These are phyloP conservation scores for Reutealis trisperma DNA, from an alignment of 345 rosid genomes.

Conservation along the genomic window DNA sequence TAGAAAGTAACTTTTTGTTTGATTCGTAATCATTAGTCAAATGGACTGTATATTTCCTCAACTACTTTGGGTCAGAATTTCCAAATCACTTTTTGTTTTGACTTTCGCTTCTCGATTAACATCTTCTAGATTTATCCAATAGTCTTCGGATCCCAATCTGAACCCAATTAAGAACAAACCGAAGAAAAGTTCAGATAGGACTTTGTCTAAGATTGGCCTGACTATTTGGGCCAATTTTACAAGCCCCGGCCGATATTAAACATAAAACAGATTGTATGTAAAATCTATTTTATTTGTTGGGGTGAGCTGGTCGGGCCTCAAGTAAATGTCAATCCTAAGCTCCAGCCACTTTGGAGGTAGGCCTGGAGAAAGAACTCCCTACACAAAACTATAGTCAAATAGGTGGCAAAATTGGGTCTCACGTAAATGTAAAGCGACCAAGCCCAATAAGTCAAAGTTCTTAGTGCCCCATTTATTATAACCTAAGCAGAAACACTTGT, in stretches of 20 bases:
- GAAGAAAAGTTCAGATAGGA: not conserved
- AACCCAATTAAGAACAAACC: too few species aligned
- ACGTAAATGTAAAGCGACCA: not conserved
- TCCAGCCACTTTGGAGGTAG: too few species aligned
- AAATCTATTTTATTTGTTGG: too few species aligned
- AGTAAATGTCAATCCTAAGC: too few species aligned
- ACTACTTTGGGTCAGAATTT: slow-evolving; percentile 9
- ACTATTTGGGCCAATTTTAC: not conserved
- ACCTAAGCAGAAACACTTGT: not conserved
- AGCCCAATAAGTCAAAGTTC: not conserved
- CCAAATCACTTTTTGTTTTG: not conserved
- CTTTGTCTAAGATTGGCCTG: not conserved
- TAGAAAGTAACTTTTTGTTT: slow-evolving; percentile 13
- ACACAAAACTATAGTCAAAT: too few species aligned
- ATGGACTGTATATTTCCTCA: slow-evolving; percentile 8
- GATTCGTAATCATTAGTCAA: slow-evolving; percentile 9
- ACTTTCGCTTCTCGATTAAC: not conserved
- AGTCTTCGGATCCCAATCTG: too few species aligned
- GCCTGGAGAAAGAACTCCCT: too few species aligned
- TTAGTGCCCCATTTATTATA: not conserved
- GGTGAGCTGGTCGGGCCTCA: too few species aligned
- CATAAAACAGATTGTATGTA: too few species aligned
- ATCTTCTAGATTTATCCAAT: too few species aligned
- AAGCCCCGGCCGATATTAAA: not conserved
- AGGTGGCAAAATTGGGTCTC: too few species aligned